Conservation (phyloP, 2,329 filamentous ascomycete species). For the Aspergillus versicolor region DNA sequence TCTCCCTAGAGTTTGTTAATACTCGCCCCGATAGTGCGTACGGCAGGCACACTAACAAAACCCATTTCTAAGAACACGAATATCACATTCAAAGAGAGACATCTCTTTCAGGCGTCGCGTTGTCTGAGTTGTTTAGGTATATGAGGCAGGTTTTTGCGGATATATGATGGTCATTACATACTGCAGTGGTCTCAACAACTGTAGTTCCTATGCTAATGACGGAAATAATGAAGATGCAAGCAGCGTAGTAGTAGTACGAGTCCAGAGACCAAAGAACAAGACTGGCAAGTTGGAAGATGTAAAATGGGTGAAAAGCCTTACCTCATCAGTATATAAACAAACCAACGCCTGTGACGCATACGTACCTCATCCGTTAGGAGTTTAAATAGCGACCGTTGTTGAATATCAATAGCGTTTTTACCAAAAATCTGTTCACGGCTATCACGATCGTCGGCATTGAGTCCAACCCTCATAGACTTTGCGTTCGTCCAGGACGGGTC, state of each 20-base stretch:
- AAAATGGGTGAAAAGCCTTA: slow-evolving; percentile 92
- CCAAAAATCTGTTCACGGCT: slow-evolving; percentile 85
- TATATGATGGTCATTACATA: slow-evolving; percentile 43
- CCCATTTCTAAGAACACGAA: slow-evolving; percentile 86
- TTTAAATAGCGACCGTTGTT: slow-evolving; percentile 80
- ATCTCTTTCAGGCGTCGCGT: slow-evolving; percentile 90
- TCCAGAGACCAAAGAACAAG: slow-evolving; percentile 92
- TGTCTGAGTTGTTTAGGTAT: slow-evolving; percentile 53
- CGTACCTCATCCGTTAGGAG: slow-evolving; percentile 82
- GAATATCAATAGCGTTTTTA: slow-evolving; percentile 85
- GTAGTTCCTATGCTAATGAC: slow-evolving; percentile 88
- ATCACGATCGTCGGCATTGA: slow-evolving; percentile 86
- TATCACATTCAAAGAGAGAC: slow-evolving; percentile 91
- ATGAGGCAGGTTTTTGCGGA: slow-evolving; percentile 2
- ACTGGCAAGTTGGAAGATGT: slow-evolving; percentile 96
- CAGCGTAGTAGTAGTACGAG: slow-evolving; percentile 96
- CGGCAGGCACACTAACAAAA: slow-evolving; percentile 65
- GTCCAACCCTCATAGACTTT: slow-evolving; percentile 69
- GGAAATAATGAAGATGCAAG: slow-evolving; percentile 93
- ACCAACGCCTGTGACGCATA: slow-evolving; percentile 2
- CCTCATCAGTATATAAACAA: slow-evolving; percentile 11
- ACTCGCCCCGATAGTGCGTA: not conserved
- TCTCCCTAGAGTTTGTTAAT: slow-evolving; percentile 59
- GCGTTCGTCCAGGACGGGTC: slow-evolving; percentile 85
- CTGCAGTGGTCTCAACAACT: slow-evolving; percentile 81